Conservation (phyloP, 192 early-diverging fungal genomes). For the Coemansia furcata region DNA sequence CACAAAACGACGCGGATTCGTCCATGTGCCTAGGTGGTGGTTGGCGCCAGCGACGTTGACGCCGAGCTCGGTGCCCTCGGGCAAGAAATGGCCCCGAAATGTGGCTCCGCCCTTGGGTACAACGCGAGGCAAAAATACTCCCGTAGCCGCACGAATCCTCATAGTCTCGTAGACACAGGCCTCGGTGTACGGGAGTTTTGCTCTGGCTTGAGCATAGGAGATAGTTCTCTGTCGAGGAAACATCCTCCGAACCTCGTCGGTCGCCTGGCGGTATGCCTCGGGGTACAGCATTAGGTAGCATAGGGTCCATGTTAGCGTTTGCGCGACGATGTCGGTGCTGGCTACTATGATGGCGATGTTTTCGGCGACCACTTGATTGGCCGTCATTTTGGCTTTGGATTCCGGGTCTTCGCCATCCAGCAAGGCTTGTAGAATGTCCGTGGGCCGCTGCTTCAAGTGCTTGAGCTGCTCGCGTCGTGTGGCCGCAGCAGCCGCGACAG, state of each 20-base stretch:
- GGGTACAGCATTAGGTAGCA: conserved; percentile 41
- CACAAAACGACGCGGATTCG: conserved; percentile 17
- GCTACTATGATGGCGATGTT: conserved; percentile 26
- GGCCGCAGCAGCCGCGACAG: conserved; percentile 4
- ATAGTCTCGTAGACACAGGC: conserved; percentile 48
- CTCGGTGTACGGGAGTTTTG: conserved; percentile 28
- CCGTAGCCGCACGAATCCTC: conserved; percentile 29
- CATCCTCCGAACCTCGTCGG: conserved; percentile 19
- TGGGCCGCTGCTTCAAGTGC: conserved; percentile 19
- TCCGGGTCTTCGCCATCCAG: conserved; percentile 46
- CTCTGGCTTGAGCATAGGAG: conserved; percentile 26
- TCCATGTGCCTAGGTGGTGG: conserved; percentile 12
- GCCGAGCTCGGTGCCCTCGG: conserved; percentile 16
- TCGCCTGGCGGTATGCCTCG: conserved; percentile 4
- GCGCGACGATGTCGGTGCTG: conserved; percentile 41
- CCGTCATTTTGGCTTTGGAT: conserved; percentile 29
- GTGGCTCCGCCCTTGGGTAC: conserved; percentile 28
- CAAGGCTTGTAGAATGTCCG: conserved; percentile 44
- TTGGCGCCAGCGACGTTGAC: conserved; percentile 31
- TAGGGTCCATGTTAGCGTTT: conserved; percentile 37
- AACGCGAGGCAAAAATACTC: conserved; percentile 16
- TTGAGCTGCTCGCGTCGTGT: not conserved
- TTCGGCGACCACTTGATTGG: conserved; percentile 28
- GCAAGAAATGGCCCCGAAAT: conserved; percentile 32
- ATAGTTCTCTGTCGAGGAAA: conserved; percentile 30